Conservation (phyloP, 2,329 filamentous ascomycete genomes). For the Capronia coronata region DNA sequence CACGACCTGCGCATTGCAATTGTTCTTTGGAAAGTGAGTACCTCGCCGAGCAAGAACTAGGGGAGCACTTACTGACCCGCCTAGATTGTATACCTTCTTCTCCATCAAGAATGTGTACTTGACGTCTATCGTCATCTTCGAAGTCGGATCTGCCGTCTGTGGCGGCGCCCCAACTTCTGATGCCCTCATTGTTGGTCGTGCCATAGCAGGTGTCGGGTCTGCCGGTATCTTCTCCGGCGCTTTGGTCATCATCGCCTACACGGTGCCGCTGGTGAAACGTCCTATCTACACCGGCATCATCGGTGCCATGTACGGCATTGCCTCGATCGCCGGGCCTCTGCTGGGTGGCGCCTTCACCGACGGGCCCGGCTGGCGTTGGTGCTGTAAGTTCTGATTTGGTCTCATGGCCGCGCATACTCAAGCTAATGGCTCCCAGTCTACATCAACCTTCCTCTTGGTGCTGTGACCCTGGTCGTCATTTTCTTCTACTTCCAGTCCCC, state of each 20-base stretch:
- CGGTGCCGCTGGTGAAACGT: constrained; percentile 49
- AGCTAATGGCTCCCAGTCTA: constrained; percentile 33
- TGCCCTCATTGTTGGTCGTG: constrained; percentile 33
- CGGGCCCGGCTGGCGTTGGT: constrained; percentile 35
- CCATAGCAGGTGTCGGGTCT: constrained; percentile 32
- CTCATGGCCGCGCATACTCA: too few relatives aligned
- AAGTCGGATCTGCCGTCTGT: constrained; percentile 42
- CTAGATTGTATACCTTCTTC: constrained; percentile 43
- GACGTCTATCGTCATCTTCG: constrained; percentile 38
- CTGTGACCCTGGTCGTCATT: constrained; percentile 40
- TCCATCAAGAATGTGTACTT: constrained; percentile 41
- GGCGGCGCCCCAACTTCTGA: constrained; percentile 32
- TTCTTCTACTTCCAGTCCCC: constrained; percentile 43
- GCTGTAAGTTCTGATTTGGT: constrained; percentile 15
- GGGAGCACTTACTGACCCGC: background rate
- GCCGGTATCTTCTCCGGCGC: constrained; percentile 31
- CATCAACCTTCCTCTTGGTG: constrained; percentile 41
- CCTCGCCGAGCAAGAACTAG: background rate
- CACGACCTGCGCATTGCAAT: constrained; percentile 27
- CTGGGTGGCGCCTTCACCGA: constrained; percentile 39
- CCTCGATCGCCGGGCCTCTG: constrained; percentile 37
- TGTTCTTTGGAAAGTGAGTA: constrained; percentile 28
- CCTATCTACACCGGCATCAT: constrained; percentile 50
- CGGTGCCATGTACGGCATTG: constrained; percentile 40
- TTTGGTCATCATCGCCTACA: constrained; percentile 32